Percentiles rank a stretch among this genome's conserved stretches.
These are phyloP conservation scores for Jaapia argillacea DNA, from an alignment of 768 basidiomycete species.

Conservation along the genomic window DNA sequence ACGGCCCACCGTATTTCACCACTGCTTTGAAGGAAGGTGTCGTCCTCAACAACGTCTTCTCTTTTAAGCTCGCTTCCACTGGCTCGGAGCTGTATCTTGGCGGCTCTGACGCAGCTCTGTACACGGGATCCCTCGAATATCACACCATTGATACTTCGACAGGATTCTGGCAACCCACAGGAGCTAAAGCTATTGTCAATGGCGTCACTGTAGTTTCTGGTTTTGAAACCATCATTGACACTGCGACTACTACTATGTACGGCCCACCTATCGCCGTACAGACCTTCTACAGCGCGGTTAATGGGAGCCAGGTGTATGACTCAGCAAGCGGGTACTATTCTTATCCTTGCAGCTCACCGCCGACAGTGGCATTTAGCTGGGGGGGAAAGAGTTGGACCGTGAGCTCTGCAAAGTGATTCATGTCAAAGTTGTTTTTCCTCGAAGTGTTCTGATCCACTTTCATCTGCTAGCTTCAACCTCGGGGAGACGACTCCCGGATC, in stretches of 20 bases:
- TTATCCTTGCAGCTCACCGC: constrained; percentile 16
- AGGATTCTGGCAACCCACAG: constrained; percentile 18
- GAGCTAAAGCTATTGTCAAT: constrained; percentile 13
- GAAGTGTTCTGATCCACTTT: not conserved
- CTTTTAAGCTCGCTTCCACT: constrained; percentile 11
- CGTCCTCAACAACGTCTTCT: constrained; percentile 7
- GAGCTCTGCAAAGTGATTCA: constrained; percentile 15
- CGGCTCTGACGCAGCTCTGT: constrained; percentile 9
- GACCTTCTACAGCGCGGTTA: constrained; percentile 11
- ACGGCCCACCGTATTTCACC: constrained; percentile 17
- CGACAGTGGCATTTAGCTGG: constrained; percentile 17
- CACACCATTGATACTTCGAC: constrained; percentile 11
- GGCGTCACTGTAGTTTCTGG: constrained; percentile 7
- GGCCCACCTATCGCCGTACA: constrained; percentile 15
- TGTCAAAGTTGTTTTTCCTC: not conserved
- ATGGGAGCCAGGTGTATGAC: constrained; percentile 15
- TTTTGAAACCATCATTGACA: constrained; percentile 21
- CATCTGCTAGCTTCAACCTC: constrained; percentile 14
- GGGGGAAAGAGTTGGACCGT: constrained; percentile 22
- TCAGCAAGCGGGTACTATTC: constrained; percentile 15
- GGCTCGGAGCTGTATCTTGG: constrained; percentile 15
- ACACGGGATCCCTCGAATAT: constrained; percentile 11
- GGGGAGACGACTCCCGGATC: constrained; percentile 10
- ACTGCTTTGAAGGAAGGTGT: constrained; percentile 9
- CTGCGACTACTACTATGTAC: constrained; percentile 19